Percentiles rank a stretch among this genome's conserved stretches.
phyloP scores from a whole-genome alignment of 306 rosid genomes.

The Carpinus fangiana region DNA sequence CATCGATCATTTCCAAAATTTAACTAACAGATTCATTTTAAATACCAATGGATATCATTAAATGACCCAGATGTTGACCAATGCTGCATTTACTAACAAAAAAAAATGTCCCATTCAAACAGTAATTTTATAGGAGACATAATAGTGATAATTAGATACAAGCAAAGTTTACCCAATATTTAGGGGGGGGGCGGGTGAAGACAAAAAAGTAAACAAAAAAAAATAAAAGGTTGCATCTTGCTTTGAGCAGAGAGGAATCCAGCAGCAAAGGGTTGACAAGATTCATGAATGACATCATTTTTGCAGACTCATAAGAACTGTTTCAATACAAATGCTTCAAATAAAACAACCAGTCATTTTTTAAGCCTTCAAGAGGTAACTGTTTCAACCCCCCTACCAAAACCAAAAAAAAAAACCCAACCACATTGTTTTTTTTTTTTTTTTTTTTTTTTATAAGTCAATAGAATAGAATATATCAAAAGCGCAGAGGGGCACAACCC shows the following conservation, averaged over 20 bases:
- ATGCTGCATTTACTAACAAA: too few relatives aligned
- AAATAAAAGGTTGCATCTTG: background rate
- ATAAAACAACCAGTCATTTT: background rate
- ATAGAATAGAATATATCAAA: too few relatives aligned
- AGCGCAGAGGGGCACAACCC: too few relatives aligned
- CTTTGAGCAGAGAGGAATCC: background rate
- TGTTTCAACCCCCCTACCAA: background rate
- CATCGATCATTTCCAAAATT: background rate
- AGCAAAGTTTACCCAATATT: background rate
- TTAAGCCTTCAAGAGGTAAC: background rate
- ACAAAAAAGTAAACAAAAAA: background rate
- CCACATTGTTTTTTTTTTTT: background rate
- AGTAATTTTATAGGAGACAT: too few relatives aligned
- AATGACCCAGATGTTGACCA: too few relatives aligned
- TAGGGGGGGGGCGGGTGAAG: too few relatives aligned
- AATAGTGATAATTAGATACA: background rate
- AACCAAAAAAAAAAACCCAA: background rate
- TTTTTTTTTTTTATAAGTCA: too few relatives aligned
- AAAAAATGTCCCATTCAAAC: too few relatives aligned
- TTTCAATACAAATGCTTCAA: background rate
- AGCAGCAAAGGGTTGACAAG: background rate
- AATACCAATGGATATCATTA: background rate
- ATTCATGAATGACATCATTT: background rate
- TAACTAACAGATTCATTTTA: background rate
- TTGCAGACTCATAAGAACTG: background rate